Base-by-base conservation (phyloP, 768 basidiomycete genomes). In the Termitomyces sp. region DNA sequence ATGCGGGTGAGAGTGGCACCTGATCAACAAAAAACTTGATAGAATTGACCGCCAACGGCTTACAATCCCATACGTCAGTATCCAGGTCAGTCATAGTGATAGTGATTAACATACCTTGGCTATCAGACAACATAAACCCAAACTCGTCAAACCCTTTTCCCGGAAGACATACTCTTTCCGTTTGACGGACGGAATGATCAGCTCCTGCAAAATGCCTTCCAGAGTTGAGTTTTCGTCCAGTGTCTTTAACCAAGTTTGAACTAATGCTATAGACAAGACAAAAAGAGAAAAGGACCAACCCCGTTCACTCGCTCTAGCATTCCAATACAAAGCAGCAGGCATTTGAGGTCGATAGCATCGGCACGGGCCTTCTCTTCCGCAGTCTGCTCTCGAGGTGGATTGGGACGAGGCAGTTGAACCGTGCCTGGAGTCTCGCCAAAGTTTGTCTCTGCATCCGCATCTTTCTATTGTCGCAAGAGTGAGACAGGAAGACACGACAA, bases 271-370 rank as follows among this genome's bases (percentile, higher is more conserved):
- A 18, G n/a, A 30, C 2, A 24, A 13, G 47, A 46, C 16, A 44
- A 27, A 30, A 33, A 50, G 42, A 18, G 13, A 16, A 76, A 89
- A 18, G 9, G 16, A 76, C 89, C 39, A 59, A 95, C 94, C 20
- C 89, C 81, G 63, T 93, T 87, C 16, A 95, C 90, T 8, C 92
- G 82, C 74, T 95, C 92, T 6, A 96, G 77, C 82, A 95, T 83
- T 11, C 88, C 91, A 52, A 86, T 88, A 61, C 89, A 91, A 30
- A 96, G 76, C 0, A 80, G 73, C 50, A 97, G 71, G 66, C 92
- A 95, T 31, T 88, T 78, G 31, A 93, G 58, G 63, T 97, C 91
- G 24, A 89, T 81, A 4, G 77, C 70, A 57, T 91, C 88, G 7
- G 79, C 77, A 16, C 75, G 78, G 11, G 69, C 73, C 66, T 80